phyloP scores from a whole-genome alignment of 352 stramenopile genomes.

The Globisporangium okanoganense region DNA sequence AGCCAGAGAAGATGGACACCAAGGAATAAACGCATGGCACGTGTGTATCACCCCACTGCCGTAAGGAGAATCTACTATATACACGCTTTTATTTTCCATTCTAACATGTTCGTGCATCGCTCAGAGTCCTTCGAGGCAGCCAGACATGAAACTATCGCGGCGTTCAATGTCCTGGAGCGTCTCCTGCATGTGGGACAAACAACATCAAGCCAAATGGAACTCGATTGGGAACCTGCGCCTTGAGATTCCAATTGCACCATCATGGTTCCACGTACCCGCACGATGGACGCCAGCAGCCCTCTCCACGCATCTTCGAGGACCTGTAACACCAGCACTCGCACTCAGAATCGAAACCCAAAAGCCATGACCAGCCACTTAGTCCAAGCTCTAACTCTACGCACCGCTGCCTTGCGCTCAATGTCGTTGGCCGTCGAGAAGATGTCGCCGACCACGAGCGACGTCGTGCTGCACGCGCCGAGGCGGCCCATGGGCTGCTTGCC shows the following conservation, averaged over 20 bases:
- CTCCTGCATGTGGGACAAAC: constrained; percentile 26
- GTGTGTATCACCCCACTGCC: too few species aligned
- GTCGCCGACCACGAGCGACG: constrained; percentile 27
- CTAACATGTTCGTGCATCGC: neutral
- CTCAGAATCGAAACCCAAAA: constrained; percentile 9
- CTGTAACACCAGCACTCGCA: constrained; percentile 15
- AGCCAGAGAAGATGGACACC: constrained; percentile 50
- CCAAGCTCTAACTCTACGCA: constrained; percentile 17
- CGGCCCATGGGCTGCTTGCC: neutral
- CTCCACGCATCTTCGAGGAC: constrained; percentile 55
- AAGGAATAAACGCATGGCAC: constrained; percentile 31
- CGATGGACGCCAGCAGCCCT: constrained; percentile 43
- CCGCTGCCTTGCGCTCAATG: constrained; percentile 48
- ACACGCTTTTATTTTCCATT: neutral
- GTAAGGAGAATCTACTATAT: too few species aligned
- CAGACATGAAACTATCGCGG: constrained; percentile 58
- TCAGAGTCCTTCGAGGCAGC: constrained; percentile 66
- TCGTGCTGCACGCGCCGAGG: constrained; percentile 9
- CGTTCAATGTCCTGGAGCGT: constrained; percentile 67
- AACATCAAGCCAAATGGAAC: neutral
- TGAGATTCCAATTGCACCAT: too few species aligned
- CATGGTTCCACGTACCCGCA: constrained; percentile 33
- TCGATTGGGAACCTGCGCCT: too few species aligned
- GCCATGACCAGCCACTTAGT: neutral
- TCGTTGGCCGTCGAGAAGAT: constrained; percentile 44